phyloP scores from a whole-genome alignment of 345 rosid genomes.

The Geranium brycei region DNA sequence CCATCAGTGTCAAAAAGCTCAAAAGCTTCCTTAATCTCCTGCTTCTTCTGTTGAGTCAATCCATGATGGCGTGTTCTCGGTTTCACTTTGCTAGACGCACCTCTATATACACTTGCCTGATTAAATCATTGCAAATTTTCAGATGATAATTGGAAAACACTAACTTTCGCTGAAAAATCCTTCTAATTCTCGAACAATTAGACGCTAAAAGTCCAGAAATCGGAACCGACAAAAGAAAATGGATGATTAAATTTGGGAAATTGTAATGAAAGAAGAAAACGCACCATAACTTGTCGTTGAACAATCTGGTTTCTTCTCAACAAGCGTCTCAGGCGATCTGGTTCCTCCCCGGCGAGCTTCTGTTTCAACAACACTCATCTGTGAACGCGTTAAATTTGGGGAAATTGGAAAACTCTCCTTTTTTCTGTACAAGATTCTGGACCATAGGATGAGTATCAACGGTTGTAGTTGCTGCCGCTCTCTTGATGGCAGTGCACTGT shows the following conservation, averaged over 20 bases:
- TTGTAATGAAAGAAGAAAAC: background rate
- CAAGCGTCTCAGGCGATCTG: background rate
- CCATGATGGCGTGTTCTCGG: constrained; percentile 65
- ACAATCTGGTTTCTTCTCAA: background rate
- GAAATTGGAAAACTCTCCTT: too few relatives aligned
- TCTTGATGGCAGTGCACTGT: too few relatives aligned
- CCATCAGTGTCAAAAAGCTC: constrained; percentile 91
- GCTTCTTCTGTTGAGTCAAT: constrained; percentile 55
- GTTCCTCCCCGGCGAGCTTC: background rate
- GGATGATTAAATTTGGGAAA: too few relatives aligned
- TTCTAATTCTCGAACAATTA: background rate
- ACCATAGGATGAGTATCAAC: too few relatives aligned
- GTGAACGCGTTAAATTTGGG: too few relatives aligned
- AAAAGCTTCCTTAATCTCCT: constrained; percentile 89
- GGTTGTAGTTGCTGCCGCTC: too few relatives aligned
- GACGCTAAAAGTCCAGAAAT: background rate
- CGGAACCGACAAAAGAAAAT: background rate
- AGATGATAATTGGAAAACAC: background rate
- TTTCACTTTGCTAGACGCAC: constrained; percentile 49
- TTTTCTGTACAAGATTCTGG: too few relatives aligned
- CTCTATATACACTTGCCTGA: constrained; percentile 44
- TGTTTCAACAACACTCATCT: too few relatives aligned
- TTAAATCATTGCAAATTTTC: background rate
- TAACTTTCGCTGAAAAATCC: background rate
- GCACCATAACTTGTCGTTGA: background rate